These are phyloP conservation scores for Astragalus glycyphyllos DNA, from an alignment of 306 rosid species.

Conservation along the genomic window DNA sequence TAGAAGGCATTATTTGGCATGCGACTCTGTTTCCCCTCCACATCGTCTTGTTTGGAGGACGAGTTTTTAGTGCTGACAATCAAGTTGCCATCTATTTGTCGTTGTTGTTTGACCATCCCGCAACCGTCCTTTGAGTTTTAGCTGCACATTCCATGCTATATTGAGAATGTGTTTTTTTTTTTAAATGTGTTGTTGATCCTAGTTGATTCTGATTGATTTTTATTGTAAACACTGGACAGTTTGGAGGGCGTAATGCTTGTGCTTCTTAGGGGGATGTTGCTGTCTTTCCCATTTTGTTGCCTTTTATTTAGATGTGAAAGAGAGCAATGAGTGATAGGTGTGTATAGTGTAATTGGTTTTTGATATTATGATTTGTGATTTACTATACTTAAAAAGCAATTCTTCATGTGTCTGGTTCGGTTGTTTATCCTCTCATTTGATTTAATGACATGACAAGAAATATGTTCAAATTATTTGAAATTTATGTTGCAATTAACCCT, in stretches of 20 bases:
- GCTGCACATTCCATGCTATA: constrained; percentile 19
- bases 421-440: too few species aligned
- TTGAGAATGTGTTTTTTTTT: constrained; percentile 32
- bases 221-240: constrained; percentile 30
- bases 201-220: constrained; percentile 19
- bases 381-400: not conserved
- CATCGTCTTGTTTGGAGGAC: constrained; percentile 16
- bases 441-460: not conserved
- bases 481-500: too few species aligned
- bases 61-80: constrained; percentile 16
- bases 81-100: not conserved
- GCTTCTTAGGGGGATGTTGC: constrained; percentile 25
- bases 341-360: constrained; percentile 36
- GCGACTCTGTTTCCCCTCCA: constrained; percentile 9
- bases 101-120: constrained; percentile 14
- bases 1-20: constrained; percentile 8
- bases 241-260: constrained; percentile 40
- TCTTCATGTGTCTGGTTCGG: too few species aligned
- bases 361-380: constrained; percentile 10
- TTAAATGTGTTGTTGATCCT: constrained; percentile 29
- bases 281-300: constrained; percentile 25
- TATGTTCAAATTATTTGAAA: not conserved
- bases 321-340: constrained; percentile 26
- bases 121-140: constrained; percentile 28
- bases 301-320: constrained; percentile 22